These are phyloP conservation scores for Onygenales sp. DNA, from an alignment of 2,329 filamentous ascomycete genomes.

Conservation along the genomic window DNA sequence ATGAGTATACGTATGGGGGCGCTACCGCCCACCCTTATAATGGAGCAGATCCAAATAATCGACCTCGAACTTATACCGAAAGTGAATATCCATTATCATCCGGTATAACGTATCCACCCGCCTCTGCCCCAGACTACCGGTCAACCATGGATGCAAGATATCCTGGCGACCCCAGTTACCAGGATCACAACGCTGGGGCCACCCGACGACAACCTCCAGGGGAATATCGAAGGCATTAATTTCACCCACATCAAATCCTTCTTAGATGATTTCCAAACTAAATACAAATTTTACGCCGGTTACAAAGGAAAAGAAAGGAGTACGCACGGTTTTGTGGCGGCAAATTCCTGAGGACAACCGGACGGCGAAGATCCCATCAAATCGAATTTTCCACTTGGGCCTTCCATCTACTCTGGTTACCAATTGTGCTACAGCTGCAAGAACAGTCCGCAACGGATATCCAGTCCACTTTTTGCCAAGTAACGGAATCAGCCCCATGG, in stretches of 20 bases:
- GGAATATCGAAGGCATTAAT: constrained; percentile 22
- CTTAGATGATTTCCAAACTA: too few species aligned
- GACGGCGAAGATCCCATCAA: too few species aligned
- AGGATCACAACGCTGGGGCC: constrained; percentile 20
- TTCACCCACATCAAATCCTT: not conserved
- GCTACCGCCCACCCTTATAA: constrained; percentile 21
- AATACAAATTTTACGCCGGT: too few species aligned
- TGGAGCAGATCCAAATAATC: constrained; percentile 30
- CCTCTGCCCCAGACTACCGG: constrained; percentile 31
- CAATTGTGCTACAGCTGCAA: too few species aligned
- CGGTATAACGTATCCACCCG: constrained; percentile 31
- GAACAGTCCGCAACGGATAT: not conserved
- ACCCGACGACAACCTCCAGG: constrained; percentile 32
- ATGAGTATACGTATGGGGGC: constrained; percentile 26
- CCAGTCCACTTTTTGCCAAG: not conserved
- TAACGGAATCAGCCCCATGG: constrained; percentile 8
- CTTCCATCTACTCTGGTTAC: too few species aligned
- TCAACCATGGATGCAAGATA: constrained; percentile 34
- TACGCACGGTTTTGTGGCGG: too few species aligned
- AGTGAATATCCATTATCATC: constrained; percentile 32
- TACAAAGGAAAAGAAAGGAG: too few species aligned
- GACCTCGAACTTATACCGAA: constrained; percentile 33
- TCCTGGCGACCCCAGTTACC: constrained; percentile 27
- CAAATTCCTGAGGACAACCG: too few species aligned
- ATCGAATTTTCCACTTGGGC: too few species aligned